Evolutionary conservation across 768 basidiomycete species (phyloP).

Genomic region (Gyrodon lividus): DNA sequence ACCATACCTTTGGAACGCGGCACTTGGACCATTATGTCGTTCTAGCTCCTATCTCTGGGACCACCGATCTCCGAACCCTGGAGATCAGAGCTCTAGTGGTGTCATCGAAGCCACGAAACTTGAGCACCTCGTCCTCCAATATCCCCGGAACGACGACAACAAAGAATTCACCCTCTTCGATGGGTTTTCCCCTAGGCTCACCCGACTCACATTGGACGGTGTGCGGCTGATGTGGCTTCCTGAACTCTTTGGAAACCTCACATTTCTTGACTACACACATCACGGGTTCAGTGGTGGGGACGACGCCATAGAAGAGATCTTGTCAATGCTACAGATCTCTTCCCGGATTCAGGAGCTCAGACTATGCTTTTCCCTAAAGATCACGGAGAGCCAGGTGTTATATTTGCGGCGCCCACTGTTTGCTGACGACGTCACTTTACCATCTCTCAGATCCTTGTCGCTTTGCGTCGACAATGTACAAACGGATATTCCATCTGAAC

Average conservation of each 20-base stretch:
- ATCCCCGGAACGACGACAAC: conserved; percentile 66
- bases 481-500: conserved; percentile 64
- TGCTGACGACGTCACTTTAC: conserved; percentile 40
- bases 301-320: conserved; percentile 55
- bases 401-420: conserved; percentile 16
- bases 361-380: conserved; percentile 50
- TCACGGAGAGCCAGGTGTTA: conserved; percentile 16
- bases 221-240: conserved; percentile 63
- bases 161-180: conserved; percentile 66
- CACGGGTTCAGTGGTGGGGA: conserved; percentile 63
- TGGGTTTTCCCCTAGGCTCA: conserved; percentile 56
- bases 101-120: conserved; percentile 42
- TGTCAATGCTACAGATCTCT: conserved; percentile 57
- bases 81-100: conserved; percentile 9
- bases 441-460: conserved; percentile 45
- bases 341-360: conserved; percentile 51
- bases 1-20: conserved; percentile 68
- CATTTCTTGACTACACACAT: conserved; percentile 68
- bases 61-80: conserved; percentile 12
- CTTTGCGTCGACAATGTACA: conserved; percentile 52
- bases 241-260: conserved; percentile 59
- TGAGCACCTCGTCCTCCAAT: conserved; percentile 55
- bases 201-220: conserved; percentile 58
- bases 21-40: conserved; percentile 54
- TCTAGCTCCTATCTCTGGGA: conserved; percentile 27